phyloP scores from a whole-genome alignment of 495 filamentous ascomycete genomes.

The Aspergillus asperescens region DNA sequence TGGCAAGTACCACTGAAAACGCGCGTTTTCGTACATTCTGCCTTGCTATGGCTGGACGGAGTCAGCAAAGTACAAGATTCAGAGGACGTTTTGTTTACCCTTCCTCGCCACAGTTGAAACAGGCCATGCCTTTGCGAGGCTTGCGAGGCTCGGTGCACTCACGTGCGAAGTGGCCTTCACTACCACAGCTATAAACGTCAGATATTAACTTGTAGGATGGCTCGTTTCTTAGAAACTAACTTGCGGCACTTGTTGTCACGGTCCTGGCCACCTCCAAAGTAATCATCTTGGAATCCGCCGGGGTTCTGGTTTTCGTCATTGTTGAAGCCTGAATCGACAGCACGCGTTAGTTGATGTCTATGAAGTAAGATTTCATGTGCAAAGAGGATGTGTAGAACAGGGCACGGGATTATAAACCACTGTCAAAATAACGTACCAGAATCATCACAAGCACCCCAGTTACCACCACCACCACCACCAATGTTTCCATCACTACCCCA shows the following conservation, averaged over 20 bases:
- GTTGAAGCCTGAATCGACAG: not conserved
- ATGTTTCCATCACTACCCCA: not conserved
- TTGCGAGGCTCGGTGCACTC: constrained; percentile 51
- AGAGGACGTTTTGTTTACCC: constrained; percentile 47
- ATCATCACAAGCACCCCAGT: constrained; percentile 5
- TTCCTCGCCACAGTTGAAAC: constrained; percentile 74
- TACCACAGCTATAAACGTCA: constrained; percentile 45
- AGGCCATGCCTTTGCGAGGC: constrained; percentile 47
- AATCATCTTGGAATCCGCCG: constrained; percentile 9
- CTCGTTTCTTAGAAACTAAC: constrained; percentile 26
- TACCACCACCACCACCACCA: not conserved
- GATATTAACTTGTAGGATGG: not conserved
- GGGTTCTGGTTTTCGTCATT: constrained; percentile 19
- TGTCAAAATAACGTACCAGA: constrained; percentile 1
- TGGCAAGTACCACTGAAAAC: constrained; percentile 69
- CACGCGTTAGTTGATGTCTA: not conserved
- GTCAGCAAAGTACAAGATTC: constrained; percentile 11
- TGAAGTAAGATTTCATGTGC: not conserved
- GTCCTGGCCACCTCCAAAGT: constrained; percentile 12
- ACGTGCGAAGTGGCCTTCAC: constrained; percentile 51
- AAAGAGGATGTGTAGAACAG: not conserved
- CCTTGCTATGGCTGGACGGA: constrained; percentile 52
- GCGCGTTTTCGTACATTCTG: constrained; percentile 60
- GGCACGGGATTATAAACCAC: not conserved
- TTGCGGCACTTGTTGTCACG: constrained; percentile 40